phyloP scores from a whole-genome alignment of 2,329 filamentous ascomycete species.

The Hypoxylon rubiginosum region DNA sequence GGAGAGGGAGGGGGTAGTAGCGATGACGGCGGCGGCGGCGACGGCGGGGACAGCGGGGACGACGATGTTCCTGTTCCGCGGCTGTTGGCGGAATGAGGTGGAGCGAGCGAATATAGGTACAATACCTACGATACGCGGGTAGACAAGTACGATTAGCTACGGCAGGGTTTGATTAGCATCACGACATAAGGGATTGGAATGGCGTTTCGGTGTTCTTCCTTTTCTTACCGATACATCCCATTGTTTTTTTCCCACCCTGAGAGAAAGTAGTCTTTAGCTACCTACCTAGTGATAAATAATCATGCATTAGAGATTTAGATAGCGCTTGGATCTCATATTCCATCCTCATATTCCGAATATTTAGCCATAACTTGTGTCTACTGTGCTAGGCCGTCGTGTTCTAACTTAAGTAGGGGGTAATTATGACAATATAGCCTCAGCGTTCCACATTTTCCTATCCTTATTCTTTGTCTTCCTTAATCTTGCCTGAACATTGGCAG shows the following conservation, averaged over 20 bases:
- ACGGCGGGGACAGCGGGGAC: neutral
- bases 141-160: neutral
- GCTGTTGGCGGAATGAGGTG: slow-evolving; percentile 5
- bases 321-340: neutral
- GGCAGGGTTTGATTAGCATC: slow-evolving; percentile 32
- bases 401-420: too few species aligned
- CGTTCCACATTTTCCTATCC: too few species aligned
- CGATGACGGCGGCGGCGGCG: neutral
- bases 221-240: neutral
- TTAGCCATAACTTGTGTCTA: too few species aligned
- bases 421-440: too few species aligned
- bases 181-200: slow-evolving; percentile 29
- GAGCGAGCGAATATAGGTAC: neutral
- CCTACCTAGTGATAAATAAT: too few species aligned
- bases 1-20: neutral
- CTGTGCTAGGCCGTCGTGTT: too few species aligned
- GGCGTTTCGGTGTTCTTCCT: slow-evolving; percentile 33
- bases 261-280: neutral
- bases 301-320: neutral
- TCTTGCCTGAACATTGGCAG: too few species aligned
- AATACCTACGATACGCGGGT: neutral
- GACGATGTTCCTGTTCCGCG: slow-evolving; percentile 13
- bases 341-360: neutral
- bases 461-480: too few species aligned
- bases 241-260: neutral